Evolutionary conservation across 441 rosid genomes (phyloP).

Genomic region (Populus trichocarpa): DNA sequence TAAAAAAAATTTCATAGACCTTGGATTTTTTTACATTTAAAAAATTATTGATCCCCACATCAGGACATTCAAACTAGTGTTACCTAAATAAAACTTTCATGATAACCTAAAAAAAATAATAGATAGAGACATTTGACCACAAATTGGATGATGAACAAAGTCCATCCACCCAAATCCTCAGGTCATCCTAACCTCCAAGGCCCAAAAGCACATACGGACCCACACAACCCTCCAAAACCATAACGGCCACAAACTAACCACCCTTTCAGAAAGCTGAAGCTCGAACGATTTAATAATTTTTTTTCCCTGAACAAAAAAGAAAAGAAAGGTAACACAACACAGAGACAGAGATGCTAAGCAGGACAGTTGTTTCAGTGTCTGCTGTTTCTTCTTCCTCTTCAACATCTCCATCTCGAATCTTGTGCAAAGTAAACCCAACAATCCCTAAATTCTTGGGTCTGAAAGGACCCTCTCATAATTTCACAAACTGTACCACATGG

Average conservation of each 20-base stretch:
- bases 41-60: too few relatives aligned
- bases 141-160: constrained; percentile 21
- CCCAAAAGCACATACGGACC: not conserved
- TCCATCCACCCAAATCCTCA: constrained; percentile 43
- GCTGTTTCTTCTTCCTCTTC: constrained; percentile 28
- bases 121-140: not conserved
- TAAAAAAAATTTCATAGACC: too few relatives aligned
- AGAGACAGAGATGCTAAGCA: constrained; percentile 46
- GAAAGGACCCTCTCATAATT: constrained; percentile 12
- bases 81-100: not conserved
- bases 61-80: too few relatives aligned
- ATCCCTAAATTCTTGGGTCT: constrained; percentile 20
- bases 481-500: constrained; percentile 21
- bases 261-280: constrained; percentile 4
- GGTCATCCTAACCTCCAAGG: constrained; percentile 17
- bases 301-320: constrained; percentile 3
- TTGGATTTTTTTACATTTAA: too few relatives aligned
- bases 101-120: not conserved
- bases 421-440: not conserved
- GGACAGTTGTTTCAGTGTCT: constrained; percentile 41
- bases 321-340: not conserved
- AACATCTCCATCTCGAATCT: constrained; percentile 7
- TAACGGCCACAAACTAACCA: constrained; percentile 23
- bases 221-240: constrained; percentile 27
- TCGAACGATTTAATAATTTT: not conserved